Evolutionary conservation across 345 rosid species (phyloP).

Genomic region (Pistacia atlantica): DNA sequence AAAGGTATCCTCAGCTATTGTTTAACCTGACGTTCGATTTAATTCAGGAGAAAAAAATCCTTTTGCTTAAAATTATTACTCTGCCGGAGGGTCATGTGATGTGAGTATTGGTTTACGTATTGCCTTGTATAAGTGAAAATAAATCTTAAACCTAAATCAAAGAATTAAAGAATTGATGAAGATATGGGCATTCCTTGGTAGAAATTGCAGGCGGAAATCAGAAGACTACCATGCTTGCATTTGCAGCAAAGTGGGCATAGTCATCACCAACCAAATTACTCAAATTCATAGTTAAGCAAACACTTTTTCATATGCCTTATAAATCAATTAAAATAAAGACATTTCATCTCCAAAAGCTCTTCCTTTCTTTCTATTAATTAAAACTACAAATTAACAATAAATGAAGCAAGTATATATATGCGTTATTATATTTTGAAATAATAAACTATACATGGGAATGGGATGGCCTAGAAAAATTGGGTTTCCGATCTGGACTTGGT

Average conservation of each 20-base stretch:
- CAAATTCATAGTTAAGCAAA: constrained; percentile 36
- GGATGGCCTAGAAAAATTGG: constrained; percentile 32
- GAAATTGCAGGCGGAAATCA: constrained; percentile 16
- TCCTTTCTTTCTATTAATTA: constrained; percentile 22
- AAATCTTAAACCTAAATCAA: no score
- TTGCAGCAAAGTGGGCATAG: constrained; percentile 40
- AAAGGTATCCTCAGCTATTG: no score
- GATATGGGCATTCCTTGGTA: not conserved
- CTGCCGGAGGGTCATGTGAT: no score
- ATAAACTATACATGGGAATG: constrained; percentile 12
- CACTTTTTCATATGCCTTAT: constrained; percentile 7
- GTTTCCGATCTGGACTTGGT: not conserved
- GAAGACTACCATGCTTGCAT: constrained; percentile 39
- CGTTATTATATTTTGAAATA: no score
- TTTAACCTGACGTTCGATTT: no score
- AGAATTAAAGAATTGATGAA: constrained; percentile 7
- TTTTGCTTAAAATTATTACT: no score
- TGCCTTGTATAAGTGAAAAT: no score
- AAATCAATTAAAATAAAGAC: constrained; percentile 12
- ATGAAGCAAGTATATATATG: not conserved
- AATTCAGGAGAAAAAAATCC: no score
- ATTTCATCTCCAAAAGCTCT: not conserved
- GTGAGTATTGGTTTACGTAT: no score
- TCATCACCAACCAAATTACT: constrained; percentile 29
- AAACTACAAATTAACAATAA: not conserved